A percentile compares a stretch with the other conserved stretches of the same genome.
phyloP scores from a whole-genome alignment of 352 stramenopile species.

The Saprolegnia diclina region DNA sequence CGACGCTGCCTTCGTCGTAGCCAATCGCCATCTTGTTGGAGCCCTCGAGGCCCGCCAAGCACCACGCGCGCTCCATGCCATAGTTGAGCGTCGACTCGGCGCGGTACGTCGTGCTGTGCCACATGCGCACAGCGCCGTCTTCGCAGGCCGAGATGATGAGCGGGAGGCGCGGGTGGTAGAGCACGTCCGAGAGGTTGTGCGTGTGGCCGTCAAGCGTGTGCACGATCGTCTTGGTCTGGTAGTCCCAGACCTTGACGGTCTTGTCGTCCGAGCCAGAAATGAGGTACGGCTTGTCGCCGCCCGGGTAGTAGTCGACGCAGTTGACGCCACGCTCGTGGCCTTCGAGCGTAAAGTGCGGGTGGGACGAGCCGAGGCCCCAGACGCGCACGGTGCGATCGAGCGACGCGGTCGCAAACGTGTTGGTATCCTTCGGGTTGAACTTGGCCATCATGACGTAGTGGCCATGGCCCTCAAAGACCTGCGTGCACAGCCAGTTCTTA shows the following conservation, averaged over 20 bases:
- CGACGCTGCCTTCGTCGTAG: constrained; percentile 93
- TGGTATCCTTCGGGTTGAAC: constrained; percentile 99
- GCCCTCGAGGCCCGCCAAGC: constrained; percentile 56
- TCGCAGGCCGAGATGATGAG: constrained; percentile 97
- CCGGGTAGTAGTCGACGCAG: constrained; percentile 98
- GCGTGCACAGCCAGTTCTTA: constrained; percentile 68
- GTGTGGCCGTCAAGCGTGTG: constrained; percentile 98
- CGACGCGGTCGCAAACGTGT: constrained; percentile 97
- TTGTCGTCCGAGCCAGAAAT: constrained; percentile 94
- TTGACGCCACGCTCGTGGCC: constrained; percentile 97
- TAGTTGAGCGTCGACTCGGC: constrained; percentile 99
- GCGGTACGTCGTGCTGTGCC: constrained; percentile 92
- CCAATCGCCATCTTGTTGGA: constrained; percentile 92
- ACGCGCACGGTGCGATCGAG: constrained; percentile 97
- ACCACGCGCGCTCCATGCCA: constrained; percentile 97
- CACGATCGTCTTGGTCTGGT: constrained; percentile 99
- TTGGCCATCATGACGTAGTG: constrained; percentile 99
- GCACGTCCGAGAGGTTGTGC: constrained; percentile 97
- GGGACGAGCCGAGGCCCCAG: constrained; percentile 86
- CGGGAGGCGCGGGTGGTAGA: constrained; percentile 98
- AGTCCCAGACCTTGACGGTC: constrained; percentile 99
- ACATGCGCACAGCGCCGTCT: constrained; percentile 94
- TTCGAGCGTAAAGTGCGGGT: constrained; percentile 90
- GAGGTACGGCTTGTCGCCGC: constrained; percentile 98
- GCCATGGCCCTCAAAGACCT: constrained; percentile 89